Evolutionary conservation across 495 filamentous ascomycete species (phyloP), one percentile per base, ranked within the genome.

Genomic region (Podospora fimiseda): DNA sequence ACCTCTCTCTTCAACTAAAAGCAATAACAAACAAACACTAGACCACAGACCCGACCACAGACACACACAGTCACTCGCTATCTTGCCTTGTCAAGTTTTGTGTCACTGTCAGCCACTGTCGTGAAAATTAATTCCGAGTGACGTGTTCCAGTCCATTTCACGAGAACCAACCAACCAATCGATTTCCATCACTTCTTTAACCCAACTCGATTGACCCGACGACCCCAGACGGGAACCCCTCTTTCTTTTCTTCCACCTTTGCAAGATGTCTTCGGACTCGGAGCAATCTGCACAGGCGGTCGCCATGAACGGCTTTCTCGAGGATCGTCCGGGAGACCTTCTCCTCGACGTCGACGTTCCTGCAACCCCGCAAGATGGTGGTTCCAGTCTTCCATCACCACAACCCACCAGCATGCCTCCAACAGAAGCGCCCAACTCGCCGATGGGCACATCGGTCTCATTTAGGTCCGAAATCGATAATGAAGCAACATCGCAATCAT

Each of bases 361-460:
- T 30, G 58, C 68, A 6, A 72, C 71, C 36, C 69, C 70, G 38
- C 72, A 53, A 40, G 70, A 71, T 48, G 58, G 60, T 39, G 66
- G 63, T 5, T 58, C 55, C 2, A 16, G 63, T 24, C 53, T 51
- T 19, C 50, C 67, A 11, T 63, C 56, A 22, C 76, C 72, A 22
- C 71, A 74, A 33, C 61, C 67, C 15, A 73, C 67, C 15, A 73
- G 71, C 38, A 66, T 77, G 14, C 71, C 69, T 36, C 72, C 72
- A 1, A 75, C 74, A 13, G 70, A 72, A 56, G 67, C 48, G 3
- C 62, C 71, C 9, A 63, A 65, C 22, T 76, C 74, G 11, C 74
- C 72, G 19, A 51, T 69, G 45, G 64, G 69, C 40, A 62, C 67
- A 11, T 21, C 53, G 7, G 50, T 61, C 13, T 69, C 63, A 0